phyloP scores from a whole-genome alignment of 2,329 filamentous ascomycete genomes.

The Phialocephala sp. region DNA sequence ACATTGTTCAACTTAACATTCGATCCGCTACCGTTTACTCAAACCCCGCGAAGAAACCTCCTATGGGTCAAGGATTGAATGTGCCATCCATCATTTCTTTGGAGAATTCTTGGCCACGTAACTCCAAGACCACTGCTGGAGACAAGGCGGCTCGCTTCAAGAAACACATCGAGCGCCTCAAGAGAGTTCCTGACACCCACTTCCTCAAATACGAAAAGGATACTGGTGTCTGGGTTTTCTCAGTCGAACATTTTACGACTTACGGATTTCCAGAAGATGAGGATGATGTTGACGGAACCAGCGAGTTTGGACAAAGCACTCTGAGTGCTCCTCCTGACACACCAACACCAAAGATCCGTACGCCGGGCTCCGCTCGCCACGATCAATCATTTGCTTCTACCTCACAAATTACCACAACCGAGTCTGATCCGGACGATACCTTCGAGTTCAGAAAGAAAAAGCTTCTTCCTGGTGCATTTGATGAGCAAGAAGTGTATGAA shows the following conservation, averaged over 20 bases:
- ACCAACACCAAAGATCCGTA: constrained; percentile 49
- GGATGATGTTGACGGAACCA: constrained; percentile 57
- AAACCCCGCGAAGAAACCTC: constrained; percentile 76
- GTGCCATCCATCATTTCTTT: constrained; percentile 88
- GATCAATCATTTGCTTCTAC: constrained; percentile 45
- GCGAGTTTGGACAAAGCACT: constrained; percentile 55
- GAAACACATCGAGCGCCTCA: constrained; percentile 84
- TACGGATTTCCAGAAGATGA: constrained; percentile 83
- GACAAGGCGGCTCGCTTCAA: constrained; percentile 70
- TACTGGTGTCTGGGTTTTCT: constrained; percentile 88
- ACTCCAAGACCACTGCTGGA: constrained; percentile 58
- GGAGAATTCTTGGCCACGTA: constrained; percentile 90
- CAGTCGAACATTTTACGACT: constrained; percentile 94
- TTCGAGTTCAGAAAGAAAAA: constrained; percentile 45
- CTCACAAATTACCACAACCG: constrained; percentile 44
- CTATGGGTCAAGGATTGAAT: constrained; percentile 86
- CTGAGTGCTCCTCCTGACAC: constrained; percentile 50
- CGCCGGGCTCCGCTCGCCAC: constrained; percentile 30
- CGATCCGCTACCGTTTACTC: constrained; percentile 88
- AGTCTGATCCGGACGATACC: constrained; percentile 44
- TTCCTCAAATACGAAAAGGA: constrained; percentile 81
- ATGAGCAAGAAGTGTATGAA: constrained; percentile 60
- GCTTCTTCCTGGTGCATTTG: constrained; percentile 81
- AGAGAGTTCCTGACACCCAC: constrained; percentile 77
- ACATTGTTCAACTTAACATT: constrained; percentile 76